phyloP scores from a whole-genome alignment of 257 asterid species.

The Scutellaria baicalensis region DNA sequence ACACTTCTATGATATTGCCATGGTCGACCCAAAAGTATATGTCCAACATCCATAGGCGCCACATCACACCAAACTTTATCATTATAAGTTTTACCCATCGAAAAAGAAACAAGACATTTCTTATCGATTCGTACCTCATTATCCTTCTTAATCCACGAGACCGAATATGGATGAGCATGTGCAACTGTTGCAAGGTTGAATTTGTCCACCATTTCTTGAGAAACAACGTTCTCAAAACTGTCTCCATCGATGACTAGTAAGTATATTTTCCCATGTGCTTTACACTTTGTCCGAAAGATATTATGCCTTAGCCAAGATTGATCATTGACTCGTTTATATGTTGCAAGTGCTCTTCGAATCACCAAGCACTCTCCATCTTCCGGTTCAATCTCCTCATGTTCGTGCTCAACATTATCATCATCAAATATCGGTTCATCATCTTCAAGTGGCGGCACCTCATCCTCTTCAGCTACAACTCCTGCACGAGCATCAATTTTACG shows the following conservation, averaged over 20 bases:
- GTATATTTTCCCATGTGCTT: not conserved
- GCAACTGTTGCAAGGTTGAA: not conserved
- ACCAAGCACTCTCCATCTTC: slow-evolving; percentile 4
- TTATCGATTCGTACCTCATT: not conserved
- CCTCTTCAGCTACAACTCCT: not conserved
- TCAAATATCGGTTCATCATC: not conserved
- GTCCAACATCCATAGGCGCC: not conserved
- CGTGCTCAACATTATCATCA: not conserved
- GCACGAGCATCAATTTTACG: not conserved
- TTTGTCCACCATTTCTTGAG: slow-evolving; percentile 1
- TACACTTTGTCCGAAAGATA: no score
- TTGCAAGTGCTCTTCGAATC: not conserved
- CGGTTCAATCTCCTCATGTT: not conserved
- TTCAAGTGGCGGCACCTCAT: not conserved
- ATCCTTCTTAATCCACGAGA: not conserved
- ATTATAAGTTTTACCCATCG: not conserved
- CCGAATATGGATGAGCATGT: not conserved
- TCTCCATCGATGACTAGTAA: not conserved
- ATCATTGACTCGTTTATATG: not conserved
- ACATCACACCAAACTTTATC: not conserved
- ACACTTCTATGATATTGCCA: not conserved
- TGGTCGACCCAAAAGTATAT: not conserved
- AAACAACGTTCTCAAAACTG: not conserved
- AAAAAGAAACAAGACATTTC: not conserved
- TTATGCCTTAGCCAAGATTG: not conserved